A percentile compares a stretch with the other conserved stretches of the same genome.
phyloP scores from a whole-genome alignment of 257 asterid genomes.

The Solanum etuberosum region DNA sequence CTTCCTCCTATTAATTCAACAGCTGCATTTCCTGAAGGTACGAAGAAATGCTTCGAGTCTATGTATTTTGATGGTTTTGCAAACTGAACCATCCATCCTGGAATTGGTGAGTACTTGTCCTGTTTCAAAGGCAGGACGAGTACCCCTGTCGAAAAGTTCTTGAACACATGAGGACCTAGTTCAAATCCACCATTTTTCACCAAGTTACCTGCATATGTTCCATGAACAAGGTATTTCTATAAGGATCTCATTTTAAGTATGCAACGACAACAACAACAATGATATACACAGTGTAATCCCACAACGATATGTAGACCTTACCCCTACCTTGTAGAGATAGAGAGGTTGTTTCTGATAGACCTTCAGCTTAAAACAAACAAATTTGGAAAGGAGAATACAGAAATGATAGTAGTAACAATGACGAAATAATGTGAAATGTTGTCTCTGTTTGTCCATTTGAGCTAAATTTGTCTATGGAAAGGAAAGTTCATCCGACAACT shows the following conservation, averaged over 20 bases:
- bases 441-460: background rate
- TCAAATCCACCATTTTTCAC: constrained; percentile 74
- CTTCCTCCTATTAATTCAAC: constrained; percentile 67
- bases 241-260: background rate
- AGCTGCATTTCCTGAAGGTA: constrained; percentile 53
- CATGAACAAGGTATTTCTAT: background rate
- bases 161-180: constrained; percentile 63
- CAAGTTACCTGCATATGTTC: constrained; percentile 33
- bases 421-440: background rate
- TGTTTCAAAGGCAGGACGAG: constrained; percentile 49
- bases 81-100: constrained; percentile 69
- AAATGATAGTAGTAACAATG: background rate
- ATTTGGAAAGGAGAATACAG: background rate
- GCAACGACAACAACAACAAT: background rate
- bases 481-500: background rate
- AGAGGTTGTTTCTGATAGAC: background rate
- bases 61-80: constrained; percentile 55
- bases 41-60: constrained; percentile 56
- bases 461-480: background rate
- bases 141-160: constrained; percentile 67
- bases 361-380: background rate
- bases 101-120: constrained; percentile 54
- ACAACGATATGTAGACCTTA: background rate
- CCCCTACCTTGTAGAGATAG: background rate
- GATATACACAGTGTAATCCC: background rate